Evolutionary conservation across 371 early-diverging fungal genomes (phyloP).

Genomic region (Nosema muscidifuracis): DNA sequence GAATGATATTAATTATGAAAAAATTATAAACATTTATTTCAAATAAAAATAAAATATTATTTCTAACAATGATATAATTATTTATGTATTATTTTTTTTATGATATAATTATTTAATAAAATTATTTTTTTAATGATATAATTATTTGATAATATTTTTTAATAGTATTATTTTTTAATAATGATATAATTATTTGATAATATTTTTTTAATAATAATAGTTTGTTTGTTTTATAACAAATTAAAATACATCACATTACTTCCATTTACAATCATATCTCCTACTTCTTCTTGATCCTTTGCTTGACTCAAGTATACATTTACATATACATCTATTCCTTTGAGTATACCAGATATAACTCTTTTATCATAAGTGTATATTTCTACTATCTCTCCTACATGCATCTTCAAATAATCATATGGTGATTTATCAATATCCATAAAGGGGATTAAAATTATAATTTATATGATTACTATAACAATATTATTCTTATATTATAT

Average conservation of each 20-base stretch:
- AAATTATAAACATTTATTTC: too few relatives aligned
- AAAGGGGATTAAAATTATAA: not conserved
- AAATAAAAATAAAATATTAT: too few relatives aligned
- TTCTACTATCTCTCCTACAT: not conserved
- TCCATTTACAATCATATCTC: conserved; percentile 26
- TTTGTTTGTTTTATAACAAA: conserved; percentile 5
- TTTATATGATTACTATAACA: not conserved
- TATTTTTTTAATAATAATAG: not conserved
- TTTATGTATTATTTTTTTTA: not conserved
- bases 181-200: too few relatives aligned
- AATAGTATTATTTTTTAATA: not conserved
- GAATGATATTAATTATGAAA: too few relatives aligned
- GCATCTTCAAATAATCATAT: not conserved
- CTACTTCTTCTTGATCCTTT: not conserved
- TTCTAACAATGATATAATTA: too few relatives aligned
- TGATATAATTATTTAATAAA: not conserved
- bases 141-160: too few relatives aligned
- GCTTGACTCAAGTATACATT: conserved; percentile 18
- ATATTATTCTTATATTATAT: not conserved
- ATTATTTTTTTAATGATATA: too few relatives aligned
- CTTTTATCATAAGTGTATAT: conserved; percentile 21
- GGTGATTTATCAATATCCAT: not conserved
- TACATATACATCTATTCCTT: conserved; percentile 29
- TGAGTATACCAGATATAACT: conserved; percentile 9
- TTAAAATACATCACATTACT: conserved; percentile 18